phyloP scores from a whole-genome alignment of 1,139 yeast genomes.

The Kluyveromyces sp. region DNA sequence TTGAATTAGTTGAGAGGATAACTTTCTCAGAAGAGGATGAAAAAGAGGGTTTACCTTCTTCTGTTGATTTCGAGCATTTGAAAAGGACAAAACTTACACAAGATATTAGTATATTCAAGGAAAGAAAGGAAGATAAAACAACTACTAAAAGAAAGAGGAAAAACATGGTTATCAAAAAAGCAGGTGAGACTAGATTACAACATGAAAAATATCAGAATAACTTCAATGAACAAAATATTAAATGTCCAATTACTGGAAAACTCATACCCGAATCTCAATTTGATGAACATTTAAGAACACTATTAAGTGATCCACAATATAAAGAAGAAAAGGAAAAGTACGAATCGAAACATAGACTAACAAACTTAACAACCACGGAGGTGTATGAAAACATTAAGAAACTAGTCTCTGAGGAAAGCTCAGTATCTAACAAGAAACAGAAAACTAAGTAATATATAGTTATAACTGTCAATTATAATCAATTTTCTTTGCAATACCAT shows the following conservation, averaged over 20 bases:
- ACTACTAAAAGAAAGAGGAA: constrained; percentile 9
- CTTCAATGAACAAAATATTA: constrained; percentile 34
- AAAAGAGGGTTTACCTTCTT: constrained; percentile 50
- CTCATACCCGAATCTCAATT: constrained; percentile 64
- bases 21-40: constrained; percentile 61
- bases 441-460: not conserved
- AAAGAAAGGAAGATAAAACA: not conserved
- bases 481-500: no score
- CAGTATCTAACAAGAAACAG: constrained; percentile 5
- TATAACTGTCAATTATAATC: not conserved
- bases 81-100: constrained; percentile 11
- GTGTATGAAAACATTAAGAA: constrained; percentile 70
- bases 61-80: constrained; percentile 54
- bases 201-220: constrained; percentile 13
- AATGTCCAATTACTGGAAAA: constrained; percentile 70
- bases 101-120: not conserved
- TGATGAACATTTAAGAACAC: constrained; percentile 64
- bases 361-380: constrained; percentile 61
- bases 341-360: constrained; percentile 53
- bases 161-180: constrained; percentile 59
- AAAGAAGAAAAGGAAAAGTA: constrained; percentile 60
- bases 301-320: constrained; percentile 73
- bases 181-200: constrained; percentile 58
- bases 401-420: constrained; percentile 23
- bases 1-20: constrained; percentile 60